Evolutionary conservation across 202 grass and related monocot species (phyloP), one percentile per base, ranked within the genome.

Genomic region (Setaria viridis): DNA sequence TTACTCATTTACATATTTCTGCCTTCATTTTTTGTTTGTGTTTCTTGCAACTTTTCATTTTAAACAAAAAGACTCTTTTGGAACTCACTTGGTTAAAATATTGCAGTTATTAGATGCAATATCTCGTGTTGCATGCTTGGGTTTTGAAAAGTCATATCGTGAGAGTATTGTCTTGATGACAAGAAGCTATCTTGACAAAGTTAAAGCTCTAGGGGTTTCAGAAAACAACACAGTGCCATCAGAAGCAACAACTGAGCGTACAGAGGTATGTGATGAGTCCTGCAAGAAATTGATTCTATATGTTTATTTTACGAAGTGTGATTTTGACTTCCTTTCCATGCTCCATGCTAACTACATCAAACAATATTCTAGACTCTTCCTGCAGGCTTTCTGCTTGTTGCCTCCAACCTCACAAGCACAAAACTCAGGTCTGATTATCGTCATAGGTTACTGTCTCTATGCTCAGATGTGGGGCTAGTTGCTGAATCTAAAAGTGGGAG

Each of bases 141-240:
- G 97, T 88, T 99, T 99, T 80, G 97, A 99, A 90, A 99, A 99
- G 84, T 96, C 97, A n/a, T 99, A 99, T 53, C 92, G 97, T 35
- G 97, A 99, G 87, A 99, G 93, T 77, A 85, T 96, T 92, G 97
- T 99, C 70, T 90, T 99, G 84, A 99, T 99, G 97, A 99, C 97
- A 82, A 99, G 97, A 91, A 96, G 97, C 82, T 99, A 99, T 82
- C 91, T 99, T 34, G 93, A 96, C 84, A 99, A 99, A 92, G 88
- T 94, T 74, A 99, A 96, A 89, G 90, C 88, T 85, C 82, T 90
- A 51, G 97, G 86, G 85, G 81, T 85, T 71, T 72, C 87, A 85
- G 93, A 93, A 86, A 90, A 89, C 82, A 94, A 88, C 67, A 92
- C 82, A 84, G 59, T 88, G 30, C 92, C 92, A 35, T 77, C 91